Evolutionary conservation across 495 filamentous ascomycete genomes (phyloP), one percentile per base, ranked within the genome.

Genomic region (Podospora pseudoanserina): DNA sequence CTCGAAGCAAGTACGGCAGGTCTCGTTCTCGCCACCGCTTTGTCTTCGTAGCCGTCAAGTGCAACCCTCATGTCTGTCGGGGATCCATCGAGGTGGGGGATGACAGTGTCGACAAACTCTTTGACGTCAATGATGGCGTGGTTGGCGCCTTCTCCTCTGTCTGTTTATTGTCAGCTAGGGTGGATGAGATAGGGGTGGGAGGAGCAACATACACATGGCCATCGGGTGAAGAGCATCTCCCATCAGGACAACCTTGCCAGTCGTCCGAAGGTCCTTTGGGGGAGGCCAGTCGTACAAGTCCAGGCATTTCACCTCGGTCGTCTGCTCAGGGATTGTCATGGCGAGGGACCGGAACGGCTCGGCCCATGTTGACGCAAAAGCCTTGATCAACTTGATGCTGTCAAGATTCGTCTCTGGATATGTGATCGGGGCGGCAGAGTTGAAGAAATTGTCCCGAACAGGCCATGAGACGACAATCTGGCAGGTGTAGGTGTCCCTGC

Each of bases 181-280:
- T 19, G 23, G 55, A 4, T 15, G 6, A 66, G 30, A 60, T 0
- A 49, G 64, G 19, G 16, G n/a, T 16, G 55, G 60, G 1, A 64
- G 18, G 13, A 19, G 16, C 55, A 34, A 84, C 86, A 76, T 83
- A 89, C 87, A 86, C 70, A 82, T 84, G 0, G 84, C 80, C 87
- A 90, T 90, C 1, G 86, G 80, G 75, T 91, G 87, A 5, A 85
- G 80, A 0, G 87, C 86, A 75, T 90, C 88, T 3, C 88, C 87
- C 5, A 84, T 80, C 26, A 89, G 64, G 0, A 84, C 84, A 1
- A 86, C 77, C 44, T 79, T 72, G 1, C 86, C 83, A 1, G 19
- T 61, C 2, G 68, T 67, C 0, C 67, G 67, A 49, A 76, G 55
- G 67, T 39, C 74, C 68, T 59, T 74, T 68, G 75, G 74, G 32